A percentile compares a stretch with the other conserved stretches of the same genome.
phyloP scores from a whole-genome alignment of 1,139 yeast genomes.

The Kodamaea arcana region DNA sequence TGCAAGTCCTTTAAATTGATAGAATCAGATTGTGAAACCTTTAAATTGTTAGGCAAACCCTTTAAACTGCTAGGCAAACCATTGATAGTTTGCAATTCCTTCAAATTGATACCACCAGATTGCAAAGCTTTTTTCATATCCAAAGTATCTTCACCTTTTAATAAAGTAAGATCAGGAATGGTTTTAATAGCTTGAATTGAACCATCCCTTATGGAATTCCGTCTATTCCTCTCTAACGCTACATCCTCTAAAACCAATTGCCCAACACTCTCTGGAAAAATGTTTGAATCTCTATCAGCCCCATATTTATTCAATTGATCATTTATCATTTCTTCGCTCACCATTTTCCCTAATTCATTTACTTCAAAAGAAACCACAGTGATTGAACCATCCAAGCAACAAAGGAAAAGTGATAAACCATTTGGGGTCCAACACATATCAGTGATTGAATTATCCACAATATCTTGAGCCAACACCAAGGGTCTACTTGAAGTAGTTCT shows the following conservation, averaged over 20 bases:
- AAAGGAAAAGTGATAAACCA: constrained; percentile 66
- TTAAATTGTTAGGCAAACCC: too few species aligned
- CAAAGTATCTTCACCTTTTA: neutral
- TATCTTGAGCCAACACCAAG: constrained; percentile 59
- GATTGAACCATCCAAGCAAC: constrained; percentile 84
- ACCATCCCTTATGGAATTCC: neutral
- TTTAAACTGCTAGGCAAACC: too few species aligned
- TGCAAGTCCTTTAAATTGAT: neutral
- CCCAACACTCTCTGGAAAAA: constrained; percentile 81
- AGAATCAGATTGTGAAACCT: too few species aligned
- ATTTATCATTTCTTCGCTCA: constrained; percentile 62
- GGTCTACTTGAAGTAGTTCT: constrained; percentile 60
- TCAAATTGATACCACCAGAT: neutral
- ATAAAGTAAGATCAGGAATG: neutral
- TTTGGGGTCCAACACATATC: constrained; percentile 77
- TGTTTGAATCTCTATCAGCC: constrained; percentile 76
- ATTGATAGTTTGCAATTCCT: too few species aligned
- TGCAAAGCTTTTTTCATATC: neutral
- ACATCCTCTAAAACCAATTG: constrained; percentile 71
- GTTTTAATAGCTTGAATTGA: neutral
- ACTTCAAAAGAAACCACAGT: constrained; percentile 64
- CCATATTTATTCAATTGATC: constrained; percentile 79
- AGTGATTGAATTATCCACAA: constrained; percentile 60
- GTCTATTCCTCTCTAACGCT: constrained; percentile 22
- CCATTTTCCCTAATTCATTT: constrained; percentile 70